Base-by-base conservation (phyloP, 176 grass and related monocot genomes). In the Oryza rufipogon region DNA sequence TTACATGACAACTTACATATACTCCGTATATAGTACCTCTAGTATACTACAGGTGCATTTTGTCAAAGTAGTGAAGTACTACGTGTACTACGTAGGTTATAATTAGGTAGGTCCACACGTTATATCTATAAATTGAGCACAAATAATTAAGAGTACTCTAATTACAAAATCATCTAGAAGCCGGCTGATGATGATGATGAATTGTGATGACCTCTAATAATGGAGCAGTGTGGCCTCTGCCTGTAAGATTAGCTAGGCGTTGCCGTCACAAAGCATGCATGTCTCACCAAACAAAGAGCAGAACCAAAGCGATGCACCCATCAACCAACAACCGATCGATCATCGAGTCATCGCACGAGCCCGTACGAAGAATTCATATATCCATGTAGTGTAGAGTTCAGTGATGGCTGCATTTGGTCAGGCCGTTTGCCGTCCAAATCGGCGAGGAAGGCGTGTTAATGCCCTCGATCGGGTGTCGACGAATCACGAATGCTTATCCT, bases 361-460 rank as follows among this genome's bases (percentile, higher is more conserved):
- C 0, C 30, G 6, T 58, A 19, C 52, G 49, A 16, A 19, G 7
- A 6, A 20, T 58, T 58, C 42, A 86, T 41, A 41, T 8, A 41
- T 86, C 44, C 74, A n/a, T 32, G 30, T 30, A 30, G 28, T 74
- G 85, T 45, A 16, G 39, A 8, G 7, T n/a, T 77, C 33, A 44
- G 42, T 10, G 42, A 44, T 44, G 9, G 42, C 42, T 44, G 42
- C 42, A 44, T 16, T 30, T 66, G 51, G 51, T 54, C 51, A 4
- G 51, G 51, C 70, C 58, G 85, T 66, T 80, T 61, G 26, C 9
- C n/a, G 77, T 75, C 23, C 72, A 67, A 73, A 73, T 86, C 77
- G 49, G 14, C 20, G 17, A 28, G 23, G 65, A 85, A 34, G 83
- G 83, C 74, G 13, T 71, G 39, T 85, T 85, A 78, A 85, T 84